Conservation (phyloP, 495 filamentous ascomycete species). For the Poronia punctata region DNA sequence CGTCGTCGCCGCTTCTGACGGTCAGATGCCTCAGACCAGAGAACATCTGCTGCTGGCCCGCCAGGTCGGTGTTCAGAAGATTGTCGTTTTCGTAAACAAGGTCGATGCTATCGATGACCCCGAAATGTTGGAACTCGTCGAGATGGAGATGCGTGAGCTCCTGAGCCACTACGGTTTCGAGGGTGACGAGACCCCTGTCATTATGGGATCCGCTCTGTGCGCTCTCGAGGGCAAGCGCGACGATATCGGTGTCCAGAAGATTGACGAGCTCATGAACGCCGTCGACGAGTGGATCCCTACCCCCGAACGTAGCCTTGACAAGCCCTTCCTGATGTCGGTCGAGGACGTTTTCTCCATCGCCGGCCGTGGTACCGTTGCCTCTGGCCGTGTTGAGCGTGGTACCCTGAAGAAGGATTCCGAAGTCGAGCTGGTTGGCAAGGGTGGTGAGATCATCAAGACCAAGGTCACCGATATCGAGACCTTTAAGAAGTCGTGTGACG, state of each 20-base stretch:
- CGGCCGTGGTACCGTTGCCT: slow-evolving; percentile 93
- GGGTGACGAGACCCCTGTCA: slow-evolving; percentile 92
- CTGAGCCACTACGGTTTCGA: slow-evolving; percentile 90
- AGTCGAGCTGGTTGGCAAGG: slow-evolving; percentile 87
- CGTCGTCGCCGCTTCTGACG: slow-evolving; percentile 96
- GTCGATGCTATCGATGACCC: slow-evolving; percentile 92
- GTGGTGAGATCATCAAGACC: slow-evolving; percentile 73
- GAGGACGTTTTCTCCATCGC: slow-evolving; percentile 98
- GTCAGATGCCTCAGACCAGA: slow-evolving; percentile 99
- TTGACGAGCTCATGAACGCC: slow-evolving; percentile 80
- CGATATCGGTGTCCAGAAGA: slow-evolving; percentile 78
- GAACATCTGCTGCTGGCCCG: slow-evolving; percentile 96
- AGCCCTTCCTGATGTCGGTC: slow-evolving; percentile 97
- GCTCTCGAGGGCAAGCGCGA: slow-evolving; percentile 81
- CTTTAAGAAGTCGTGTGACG: slow-evolving; percentile 97
- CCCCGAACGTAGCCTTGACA: slow-evolving; percentile 82
- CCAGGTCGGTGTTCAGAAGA: slow-evolving; percentile 94
- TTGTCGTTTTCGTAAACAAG: slow-evolving; percentile 99
- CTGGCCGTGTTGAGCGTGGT: slow-evolving; percentile 96
- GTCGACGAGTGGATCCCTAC: slow-evolving; percentile 97
- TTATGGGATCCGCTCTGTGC: slow-evolving; percentile 93
- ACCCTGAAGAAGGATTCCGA: slow-evolving; percentile 84
- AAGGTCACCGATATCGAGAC: slow-evolving; percentile 99
- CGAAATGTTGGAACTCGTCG: slow-evolving; percentile 99
- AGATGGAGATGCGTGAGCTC: slow-evolving; percentile 99